phyloP scores from a whole-genome alignment of 2,329 filamentous ascomycete genomes.

The Tothia fuscella region DNA sequence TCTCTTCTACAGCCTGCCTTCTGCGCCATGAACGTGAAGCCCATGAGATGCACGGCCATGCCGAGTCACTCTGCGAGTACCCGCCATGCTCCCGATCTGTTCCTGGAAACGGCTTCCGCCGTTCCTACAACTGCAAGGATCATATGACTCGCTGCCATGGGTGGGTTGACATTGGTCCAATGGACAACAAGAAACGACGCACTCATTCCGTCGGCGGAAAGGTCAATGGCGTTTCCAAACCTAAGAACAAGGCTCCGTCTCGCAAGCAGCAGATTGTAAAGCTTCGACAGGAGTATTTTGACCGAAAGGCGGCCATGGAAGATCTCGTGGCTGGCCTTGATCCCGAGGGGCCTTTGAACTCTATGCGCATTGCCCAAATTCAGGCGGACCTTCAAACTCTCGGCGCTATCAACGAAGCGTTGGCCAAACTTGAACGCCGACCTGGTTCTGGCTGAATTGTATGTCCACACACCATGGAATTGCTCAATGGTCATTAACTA shows the following conservation, averaged over 20 bases:
- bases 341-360: slow-evolving; percentile 5
- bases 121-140: slow-evolving; percentile 90
- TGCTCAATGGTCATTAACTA: too few species aligned
- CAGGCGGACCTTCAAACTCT: neutral
- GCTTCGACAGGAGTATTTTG: slow-evolving; percentile 1
- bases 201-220: neutral
- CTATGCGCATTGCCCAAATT: slow-evolving; percentile 5
- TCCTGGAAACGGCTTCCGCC: slow-evolving; percentile 77
- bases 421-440: too few species aligned
- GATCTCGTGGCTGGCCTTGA: slow-evolving; percentile 1
- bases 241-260: neutral
- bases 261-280: slow-evolving; percentile 6
- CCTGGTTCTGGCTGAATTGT: too few species aligned
- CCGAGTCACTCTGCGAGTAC: slow-evolving; percentile 82
- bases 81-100: slow-evolving; percentile 75
- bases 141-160: slow-evolving; percentile 93
- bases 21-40: slow-evolving; percentile 92
- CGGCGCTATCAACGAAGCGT: too few species aligned
- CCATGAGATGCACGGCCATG: slow-evolving; percentile 90
- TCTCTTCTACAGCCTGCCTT: slow-evolving; percentile 90
- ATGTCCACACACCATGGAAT: too few species aligned
- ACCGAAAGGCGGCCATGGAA: slow-evolving; percentile 5
- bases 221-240: slow-evolving; percentile 1
- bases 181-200: slow-evolving; percentile 7
- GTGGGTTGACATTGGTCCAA: slow-evolving; percentile 22